Evolutionary conservation across 176 grass and related monocot species (phyloP).

Genomic region (Avena sativa): DNA sequence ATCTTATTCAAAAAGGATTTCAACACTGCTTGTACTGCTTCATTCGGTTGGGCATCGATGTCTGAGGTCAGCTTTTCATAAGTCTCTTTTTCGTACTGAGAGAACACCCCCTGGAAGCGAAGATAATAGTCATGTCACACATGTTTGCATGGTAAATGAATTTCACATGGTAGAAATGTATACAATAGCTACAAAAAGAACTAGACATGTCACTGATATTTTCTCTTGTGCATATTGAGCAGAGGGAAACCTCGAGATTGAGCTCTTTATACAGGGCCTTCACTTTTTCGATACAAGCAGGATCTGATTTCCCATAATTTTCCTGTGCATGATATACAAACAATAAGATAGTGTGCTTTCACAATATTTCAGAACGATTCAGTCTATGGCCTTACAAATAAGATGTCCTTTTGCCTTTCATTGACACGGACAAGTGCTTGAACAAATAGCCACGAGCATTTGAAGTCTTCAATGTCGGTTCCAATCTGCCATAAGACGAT

Average conservation of each 20-base stretch:
- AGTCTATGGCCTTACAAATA: constrained; percentile 53
- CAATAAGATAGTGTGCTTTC: background rate
- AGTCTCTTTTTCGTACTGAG: constrained; percentile 52
- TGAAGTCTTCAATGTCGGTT: constrained; percentile 80
- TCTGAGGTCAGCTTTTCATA: constrained; percentile 55
- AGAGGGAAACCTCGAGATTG: constrained; percentile 59
- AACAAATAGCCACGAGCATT: constrained; percentile 82
- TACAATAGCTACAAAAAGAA: background rate
- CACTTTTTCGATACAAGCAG: constrained; percentile 61
- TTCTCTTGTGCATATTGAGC: background rate
- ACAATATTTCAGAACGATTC: background rate
- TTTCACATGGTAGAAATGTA: background rate
- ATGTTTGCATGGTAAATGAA: constrained; percentile 6
- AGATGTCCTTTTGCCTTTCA: constrained; percentile 49
- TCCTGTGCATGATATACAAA: constrained; percentile 51
- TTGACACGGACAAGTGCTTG: constrained; percentile 55
- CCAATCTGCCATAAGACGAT: constrained; percentile 54
- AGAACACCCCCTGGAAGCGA: constrained; percentile 45
- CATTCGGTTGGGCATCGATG: constrained; percentile 63
- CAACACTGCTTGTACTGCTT: constrained; percentile 56
- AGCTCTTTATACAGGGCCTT: constrained; percentile 74
- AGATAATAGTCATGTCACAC: constrained; percentile 2
- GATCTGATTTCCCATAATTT: constrained; percentile 78
- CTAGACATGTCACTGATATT: background rate
- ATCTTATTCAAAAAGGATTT: constrained; percentile 76